Evolutionary conservation across 1,284 basidiomycete species (phyloP).

Genomic region (Phellopilus nigrolimitatus): DNA sequence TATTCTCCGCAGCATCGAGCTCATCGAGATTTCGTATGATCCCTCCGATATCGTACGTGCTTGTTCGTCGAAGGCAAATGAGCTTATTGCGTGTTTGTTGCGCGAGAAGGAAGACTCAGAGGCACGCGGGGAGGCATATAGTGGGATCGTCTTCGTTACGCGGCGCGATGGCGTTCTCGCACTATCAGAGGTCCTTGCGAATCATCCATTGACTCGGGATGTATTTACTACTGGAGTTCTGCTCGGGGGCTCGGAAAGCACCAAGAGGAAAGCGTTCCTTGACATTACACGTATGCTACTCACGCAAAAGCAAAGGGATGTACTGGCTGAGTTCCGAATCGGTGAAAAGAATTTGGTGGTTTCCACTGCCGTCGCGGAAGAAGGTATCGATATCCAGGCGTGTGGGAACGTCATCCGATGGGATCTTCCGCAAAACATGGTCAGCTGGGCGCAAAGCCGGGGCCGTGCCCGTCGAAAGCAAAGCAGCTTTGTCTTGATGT

Average conservation of each 20-base stretch:
- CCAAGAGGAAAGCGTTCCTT: constrained; percentile 52
- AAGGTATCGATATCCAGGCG: constrained; percentile 79
- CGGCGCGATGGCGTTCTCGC: constrained; percentile 67
- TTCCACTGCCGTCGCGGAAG: constrained; percentile 79
- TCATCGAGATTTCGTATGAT: constrained; percentile 44
- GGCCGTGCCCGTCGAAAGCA: constrained; percentile 66
- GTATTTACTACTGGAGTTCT: constrained; percentile 55
- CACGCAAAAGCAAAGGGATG: constrained; percentile 47
- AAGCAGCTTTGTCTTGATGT: constrained; percentile 76
- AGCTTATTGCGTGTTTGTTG: constrained; percentile 51
- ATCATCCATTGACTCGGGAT: constrained; percentile 49
- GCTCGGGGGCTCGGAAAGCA: constrained; percentile 57
- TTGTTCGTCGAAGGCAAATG: constrained; percentile 51
- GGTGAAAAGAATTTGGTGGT: constrained; percentile 73
- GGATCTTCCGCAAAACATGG: constrained; percentile 69
- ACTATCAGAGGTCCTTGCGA: constrained; percentile 51
- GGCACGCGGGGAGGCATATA: constrained; percentile 50
- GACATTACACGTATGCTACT: constrained; percentile 61
- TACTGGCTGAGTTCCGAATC: constrained; percentile 57
- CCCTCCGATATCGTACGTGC: constrained; percentile 45
- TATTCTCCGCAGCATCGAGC: constrained; percentile 40
- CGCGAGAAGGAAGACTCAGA: constrained; percentile 52
- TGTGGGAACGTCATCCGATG: constrained; percentile 73
- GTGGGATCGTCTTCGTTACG: constrained; percentile 69
- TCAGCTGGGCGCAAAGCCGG: constrained; percentile 75